Evolutionary conservation across 345 rosid species (phyloP), one percentile per base, ranked within the genome.

Genomic region (Erucastrum elatum): DNA sequence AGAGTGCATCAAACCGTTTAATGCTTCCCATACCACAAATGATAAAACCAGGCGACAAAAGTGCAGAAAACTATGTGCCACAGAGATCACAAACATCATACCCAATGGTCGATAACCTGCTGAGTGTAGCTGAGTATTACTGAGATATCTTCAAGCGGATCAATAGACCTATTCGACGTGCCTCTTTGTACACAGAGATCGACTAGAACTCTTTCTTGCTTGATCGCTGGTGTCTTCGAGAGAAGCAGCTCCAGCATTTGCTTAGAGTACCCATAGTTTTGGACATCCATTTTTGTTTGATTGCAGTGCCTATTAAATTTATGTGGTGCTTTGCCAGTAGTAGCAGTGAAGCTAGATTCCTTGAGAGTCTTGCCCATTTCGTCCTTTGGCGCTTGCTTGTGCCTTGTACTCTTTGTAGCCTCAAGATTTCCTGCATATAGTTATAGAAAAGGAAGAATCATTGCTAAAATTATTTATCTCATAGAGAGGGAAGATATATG

Each of bases 1-100:
- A 78, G 13, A 90, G 81, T 15, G 98, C 96, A 76, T 95, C 99
- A 29, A 98, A 95, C 61, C 99, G 85, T 84, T 91, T 90, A 39
- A 95, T 90, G 63, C 91, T 89, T 82, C 99, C 99, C 99, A 95
- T 93, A 59, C 99, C 99, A 69, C 99, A 95, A 21, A 91, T 91
- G 56, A 95, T 88, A 88, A 98, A 95, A 53, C 96, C 99, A 4
- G 98, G 96, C 0, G 98, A 39, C 2, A 96, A 87, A 39, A 91
- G 86, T 5, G 99, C 99, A 0, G 99, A 91, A 79, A 93, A 95
- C 79, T 93, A 93, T 35, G 97, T 91, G 7, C 98, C 96, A 76
- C 99, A 93, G 30, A 91, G 89, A 88, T 93, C 99, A 2, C 98
- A 95, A 37, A 93, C 97, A 79, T 93, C 99, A 25, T 95, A 91